These are phyloP conservation scores for Tothia fuscella DNA, from an alignment of 2,329 filamentous ascomycete species.

Conservation along the genomic window DNA sequence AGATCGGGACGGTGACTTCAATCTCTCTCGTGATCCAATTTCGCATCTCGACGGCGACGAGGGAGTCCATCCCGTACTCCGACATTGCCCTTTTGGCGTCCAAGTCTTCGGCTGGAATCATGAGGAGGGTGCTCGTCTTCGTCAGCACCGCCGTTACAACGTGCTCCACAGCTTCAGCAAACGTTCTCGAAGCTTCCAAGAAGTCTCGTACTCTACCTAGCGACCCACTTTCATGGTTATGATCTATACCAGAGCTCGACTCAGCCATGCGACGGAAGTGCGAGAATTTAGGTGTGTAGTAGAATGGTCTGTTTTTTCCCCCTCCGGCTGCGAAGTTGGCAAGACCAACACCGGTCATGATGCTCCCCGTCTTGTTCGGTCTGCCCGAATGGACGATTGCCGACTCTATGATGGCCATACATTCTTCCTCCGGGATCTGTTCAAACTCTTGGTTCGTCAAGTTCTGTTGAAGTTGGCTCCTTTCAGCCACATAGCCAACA, in stretches of 20 bases:
- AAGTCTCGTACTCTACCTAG: too few species aligned
- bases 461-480: not conserved
- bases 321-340: too few species aligned
- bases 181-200: too few species aligned
- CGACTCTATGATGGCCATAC: not conserved
- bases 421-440: not conserved
- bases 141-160: not conserved
- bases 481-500: slow-evolving; percentile 2
- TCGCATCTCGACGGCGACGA: slow-evolving; percentile 3
- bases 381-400: not conserved
- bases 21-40: not conserved
- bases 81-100: not conserved
- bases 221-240: not conserved
- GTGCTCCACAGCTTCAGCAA: not conserved
- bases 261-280: not conserved
- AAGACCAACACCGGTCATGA: too few species aligned
- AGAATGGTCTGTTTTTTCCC: not conserved
- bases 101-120: not conserved
- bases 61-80: not conserved
- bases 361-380: not conserved
- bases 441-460: not conserved
- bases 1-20: not conserved
- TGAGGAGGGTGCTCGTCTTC: not conserved
- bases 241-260: not conserved
- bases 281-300: not conserved